Evolutionary conservation across 2,329 filamentous ascomycete species (phyloP).

Genomic region (Chrysoporthe cubensis): DNA sequence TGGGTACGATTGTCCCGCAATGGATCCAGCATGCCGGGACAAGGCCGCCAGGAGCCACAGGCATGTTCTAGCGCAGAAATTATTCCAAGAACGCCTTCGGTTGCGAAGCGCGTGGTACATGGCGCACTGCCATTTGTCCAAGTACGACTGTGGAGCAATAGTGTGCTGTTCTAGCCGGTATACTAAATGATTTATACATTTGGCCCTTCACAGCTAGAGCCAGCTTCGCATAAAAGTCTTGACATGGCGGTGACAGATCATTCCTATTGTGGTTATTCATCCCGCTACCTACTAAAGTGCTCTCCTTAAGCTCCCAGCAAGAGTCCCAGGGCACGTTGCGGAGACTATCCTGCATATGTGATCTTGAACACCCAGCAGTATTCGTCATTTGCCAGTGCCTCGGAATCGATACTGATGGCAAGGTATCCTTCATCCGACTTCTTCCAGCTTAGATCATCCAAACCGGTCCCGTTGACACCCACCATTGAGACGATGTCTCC

Average conservation of each 20-base stretch:
- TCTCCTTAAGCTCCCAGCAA: not conserved
- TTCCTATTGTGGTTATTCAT: not conserved
- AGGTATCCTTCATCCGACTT: slow-evolving; percentile 32
- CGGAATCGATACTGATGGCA: slow-evolving; percentile 38
- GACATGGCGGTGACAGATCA: not conserved
- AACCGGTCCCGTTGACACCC: slow-evolving; percentile 33
- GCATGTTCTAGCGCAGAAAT: slow-evolving; percentile 23
- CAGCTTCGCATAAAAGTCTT: not conserved
- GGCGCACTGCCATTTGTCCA: slow-evolving; percentile 26
- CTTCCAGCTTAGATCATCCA: slow-evolving; percentile 17
- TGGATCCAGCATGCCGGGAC: slow-evolving; percentile 8
- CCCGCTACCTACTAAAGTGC: not conserved
- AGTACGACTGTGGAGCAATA: slow-evolving; percentile 18
- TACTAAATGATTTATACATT: not conserved
- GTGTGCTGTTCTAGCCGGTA: slow-evolving; percentile 3
- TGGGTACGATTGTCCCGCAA: slow-evolving; percentile 20
- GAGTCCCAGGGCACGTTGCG: not conserved
- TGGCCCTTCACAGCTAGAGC: not conserved
- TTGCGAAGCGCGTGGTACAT: slow-evolving; percentile 23
- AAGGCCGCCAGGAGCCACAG: slow-evolving; percentile 7
- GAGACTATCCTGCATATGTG: slow-evolving; percentile 32
- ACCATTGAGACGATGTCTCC: slow-evolving; percentile 50
- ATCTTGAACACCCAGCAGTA: slow-evolving; percentile 50
- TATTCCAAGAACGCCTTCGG: slow-evolving; percentile 13
- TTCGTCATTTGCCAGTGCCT: slow-evolving; percentile 38